phyloP scores from a whole-genome alignment of 148 eudicot genomes.

The Pharnaceum exiguum region DNA sequence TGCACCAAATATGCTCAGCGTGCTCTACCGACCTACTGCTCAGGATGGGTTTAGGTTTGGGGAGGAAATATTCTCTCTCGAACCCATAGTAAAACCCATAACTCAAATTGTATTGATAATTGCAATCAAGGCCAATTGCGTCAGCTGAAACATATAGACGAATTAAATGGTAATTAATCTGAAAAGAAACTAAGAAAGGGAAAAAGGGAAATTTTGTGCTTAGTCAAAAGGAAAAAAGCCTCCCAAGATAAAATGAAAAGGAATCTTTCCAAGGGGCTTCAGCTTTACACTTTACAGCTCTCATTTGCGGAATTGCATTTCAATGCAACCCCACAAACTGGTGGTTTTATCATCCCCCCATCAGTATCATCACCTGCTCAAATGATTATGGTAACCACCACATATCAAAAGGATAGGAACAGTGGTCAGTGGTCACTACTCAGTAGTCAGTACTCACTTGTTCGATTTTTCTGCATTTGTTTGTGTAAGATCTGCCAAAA shows the following conservation, averaged over 20 bases:
- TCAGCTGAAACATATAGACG: background rate
- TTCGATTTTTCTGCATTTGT: too few species aligned
- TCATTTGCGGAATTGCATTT: background rate
- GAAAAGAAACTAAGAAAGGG: too few species aligned
- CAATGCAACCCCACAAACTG: background rate
- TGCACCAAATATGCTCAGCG: constrained; percentile 13
- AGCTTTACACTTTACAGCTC: constrained; percentile 24
- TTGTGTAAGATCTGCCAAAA: too few species aligned
- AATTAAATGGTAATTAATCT: background rate
- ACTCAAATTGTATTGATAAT: background rate
- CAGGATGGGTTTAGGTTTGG: too few species aligned
- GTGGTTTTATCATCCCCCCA: background rate
- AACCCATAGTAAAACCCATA: too few species aligned
- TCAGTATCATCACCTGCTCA: constrained; percentile 4
- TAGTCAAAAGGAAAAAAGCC: too few species aligned
- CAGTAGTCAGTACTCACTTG: too few species aligned
- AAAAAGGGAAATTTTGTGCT: constrained; percentile 2
- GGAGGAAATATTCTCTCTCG: background rate
- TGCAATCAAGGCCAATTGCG: background rate
- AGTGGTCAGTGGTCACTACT: too few species aligned
- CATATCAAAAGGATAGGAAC: background rate
- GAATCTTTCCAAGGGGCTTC: background rate
- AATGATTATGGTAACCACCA: constrained; percentile 17
- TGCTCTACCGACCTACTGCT: too few species aligned
- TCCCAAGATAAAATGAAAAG: constrained; percentile 1